These are phyloP conservation scores for Gracilaria caudata DNA, from an alignment of 23 red algal genomes.

Conservation along the genomic window DNA sequence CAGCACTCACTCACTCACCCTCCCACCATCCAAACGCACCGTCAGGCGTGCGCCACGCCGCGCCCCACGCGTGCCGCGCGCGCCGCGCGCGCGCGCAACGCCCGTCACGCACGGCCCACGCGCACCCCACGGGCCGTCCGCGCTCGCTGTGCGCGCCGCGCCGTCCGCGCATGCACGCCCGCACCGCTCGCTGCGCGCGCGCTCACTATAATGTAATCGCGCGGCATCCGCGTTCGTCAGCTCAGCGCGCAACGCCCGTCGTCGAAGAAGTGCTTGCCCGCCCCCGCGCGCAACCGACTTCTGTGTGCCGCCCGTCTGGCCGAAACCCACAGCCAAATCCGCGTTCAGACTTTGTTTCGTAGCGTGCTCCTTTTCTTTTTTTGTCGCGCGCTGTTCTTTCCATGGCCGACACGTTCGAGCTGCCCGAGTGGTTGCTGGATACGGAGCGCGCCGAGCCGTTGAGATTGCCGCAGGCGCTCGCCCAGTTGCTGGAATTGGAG, in stretches of 20 bases:
- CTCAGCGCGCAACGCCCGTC: background rate
- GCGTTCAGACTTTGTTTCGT: background rate
- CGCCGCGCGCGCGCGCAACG: background rate
- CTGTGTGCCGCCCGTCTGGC: background rate
- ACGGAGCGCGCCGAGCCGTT: constrained; percentile 6
- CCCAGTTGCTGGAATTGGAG: constrained; percentile 13
- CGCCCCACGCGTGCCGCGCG: background rate
- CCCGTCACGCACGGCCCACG: background rate
- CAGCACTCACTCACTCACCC: too few relatives aligned
- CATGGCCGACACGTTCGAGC: constrained; percentile 15
- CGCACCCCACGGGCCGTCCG: background rate
- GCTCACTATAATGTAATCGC: background rate
- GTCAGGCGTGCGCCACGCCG: too few relatives aligned
- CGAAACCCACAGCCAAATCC: background rate
- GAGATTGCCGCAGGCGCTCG: background rate
- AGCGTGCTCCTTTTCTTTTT: background rate
- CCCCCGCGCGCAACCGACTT: background rate
- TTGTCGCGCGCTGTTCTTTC: background rate
- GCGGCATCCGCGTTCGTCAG: constrained; percentile 1
- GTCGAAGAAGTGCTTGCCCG: background rate
- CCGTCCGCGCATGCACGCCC: background rate
- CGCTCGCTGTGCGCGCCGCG: background rate
- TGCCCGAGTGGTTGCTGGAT: constrained; percentile 26
- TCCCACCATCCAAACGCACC: too few relatives aligned
- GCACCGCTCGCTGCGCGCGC: background rate